These are phyloP conservation scores for Aspergillus glaucus DNA, from an alignment of 2,329 filamentous ascomycete species.

Conservation along the genomic window DNA sequence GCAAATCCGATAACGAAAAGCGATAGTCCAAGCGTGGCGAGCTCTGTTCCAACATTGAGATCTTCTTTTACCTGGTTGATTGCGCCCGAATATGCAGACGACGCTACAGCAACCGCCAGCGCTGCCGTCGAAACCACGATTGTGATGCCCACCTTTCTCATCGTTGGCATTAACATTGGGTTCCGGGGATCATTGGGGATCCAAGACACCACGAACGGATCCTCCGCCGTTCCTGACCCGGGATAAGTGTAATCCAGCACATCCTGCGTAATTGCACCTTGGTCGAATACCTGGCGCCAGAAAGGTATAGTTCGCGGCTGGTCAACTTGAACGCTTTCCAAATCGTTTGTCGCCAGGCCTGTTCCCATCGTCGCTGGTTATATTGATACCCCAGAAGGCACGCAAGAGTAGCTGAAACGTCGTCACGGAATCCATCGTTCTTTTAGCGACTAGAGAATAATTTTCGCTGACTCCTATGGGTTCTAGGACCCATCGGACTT, in stretches of 20 bases:
- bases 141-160: conserved; percentile 62
- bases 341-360: neutral
- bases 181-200: conserved; percentile 61
- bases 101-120: conserved; percentile 63
- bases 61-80: conserved; percentile 43
- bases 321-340: neutral
- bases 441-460: no score
- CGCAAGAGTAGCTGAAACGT: neutral
- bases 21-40: conserved; percentile 58
- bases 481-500: no score
- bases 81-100: conserved; percentile 47
- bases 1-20: conserved; percentile 58
- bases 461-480: no score
- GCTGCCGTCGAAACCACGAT: conserved; percentile 59
- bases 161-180: conserved; percentile 52
- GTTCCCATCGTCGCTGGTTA: neutral
- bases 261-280: conserved; percentile 51
- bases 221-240: conserved; percentile 58
- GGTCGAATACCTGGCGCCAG: conserved; percentile 52
- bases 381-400: no score
- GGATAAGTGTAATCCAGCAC: conserved; percentile 52
- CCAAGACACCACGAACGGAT: conserved; percentile 64
- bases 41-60: conserved; percentile 48
- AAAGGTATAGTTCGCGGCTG: conserved; percentile 24
- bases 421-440: neutral